These are phyloP conservation scores for Gnetum montanum DNA, from an alignment of 75 land plant species.

Conservation along the genomic window DNA sequence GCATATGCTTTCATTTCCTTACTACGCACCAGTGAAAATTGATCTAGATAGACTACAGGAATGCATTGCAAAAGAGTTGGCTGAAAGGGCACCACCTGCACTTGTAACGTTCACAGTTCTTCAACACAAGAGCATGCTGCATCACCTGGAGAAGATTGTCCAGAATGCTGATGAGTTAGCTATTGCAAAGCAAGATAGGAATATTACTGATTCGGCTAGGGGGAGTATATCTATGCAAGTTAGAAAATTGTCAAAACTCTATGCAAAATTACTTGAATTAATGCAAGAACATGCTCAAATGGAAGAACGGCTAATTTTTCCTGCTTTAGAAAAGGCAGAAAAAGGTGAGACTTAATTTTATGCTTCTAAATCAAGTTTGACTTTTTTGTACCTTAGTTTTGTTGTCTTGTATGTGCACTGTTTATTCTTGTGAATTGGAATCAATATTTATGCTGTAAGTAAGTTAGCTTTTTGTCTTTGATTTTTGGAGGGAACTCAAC, in stretches of 20 bases:
- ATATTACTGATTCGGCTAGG: conserved; percentile 16
- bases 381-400: no score
- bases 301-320: conserved; percentile 82
- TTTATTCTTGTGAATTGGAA: no score
- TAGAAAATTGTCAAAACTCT: conserved; percentile 40
- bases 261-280: conserved; percentile 46
- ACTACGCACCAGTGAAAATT: conserved; percentile 23
- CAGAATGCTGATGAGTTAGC: conserved; percentile 48
- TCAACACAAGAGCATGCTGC: conserved; percentile 64
- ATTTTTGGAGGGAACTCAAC: no score
- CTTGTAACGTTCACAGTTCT: conserved; percentile 32
- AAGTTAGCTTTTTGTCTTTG: no score
- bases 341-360: conserved; percentile 56
- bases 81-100: conserved; percentile 26
- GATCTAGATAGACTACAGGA: conserved; percentile 17
- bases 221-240: conserved; percentile 40
- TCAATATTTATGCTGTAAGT: no score
- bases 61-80: conserved; percentile 12
- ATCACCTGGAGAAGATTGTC: conserved; percentile 61
- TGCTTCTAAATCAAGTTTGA: not conserved
- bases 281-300: conserved; percentile 92
- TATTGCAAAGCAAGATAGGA: conserved; percentile 14
- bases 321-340: conserved; percentile 49
- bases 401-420: no score
- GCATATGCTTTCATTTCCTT: conserved; percentile 22